These are phyloP conservation scores for Candida namnaoensis DNA, from an alignment of 805 yeast species.

Conservation along the genomic window DNA sequence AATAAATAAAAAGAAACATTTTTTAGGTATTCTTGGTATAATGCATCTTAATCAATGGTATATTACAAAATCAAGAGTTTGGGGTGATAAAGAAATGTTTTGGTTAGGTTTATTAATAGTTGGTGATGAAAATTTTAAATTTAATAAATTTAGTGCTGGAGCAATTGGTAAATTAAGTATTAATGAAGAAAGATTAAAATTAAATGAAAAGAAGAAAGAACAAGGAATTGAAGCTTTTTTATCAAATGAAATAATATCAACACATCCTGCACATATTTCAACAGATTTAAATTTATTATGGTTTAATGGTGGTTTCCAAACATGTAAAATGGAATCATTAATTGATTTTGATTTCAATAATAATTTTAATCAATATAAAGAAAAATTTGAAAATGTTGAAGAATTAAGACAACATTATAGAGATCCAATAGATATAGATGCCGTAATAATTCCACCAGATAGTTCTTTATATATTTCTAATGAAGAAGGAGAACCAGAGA, in stretches of 20 bases:
- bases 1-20: constrained; percentile 18
- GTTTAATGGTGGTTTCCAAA: constrained; percentile 64
- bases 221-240: too few species aligned
- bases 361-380: constrained; percentile 16
- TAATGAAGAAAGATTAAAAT: constrained; percentile 19
- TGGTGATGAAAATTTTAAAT: constrained; percentile 27
- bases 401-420: constrained; percentile 22
- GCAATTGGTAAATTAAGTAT: constrained; percentile 26
- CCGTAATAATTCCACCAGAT: constrained; percentile 31
- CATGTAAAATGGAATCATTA: constrained; percentile 38
- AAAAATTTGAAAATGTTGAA: constrained; percentile 7
- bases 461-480: too few species aligned
- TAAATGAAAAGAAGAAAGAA: constrained; percentile 8
- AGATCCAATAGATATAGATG: constrained; percentile 21
- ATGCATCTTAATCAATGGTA: constrained; percentile 14
- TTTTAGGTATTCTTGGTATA: constrained; percentile 13
- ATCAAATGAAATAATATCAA: constrained; percentile 42
- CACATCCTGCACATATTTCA: constrained; percentile 52
- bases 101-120: constrained; percentile 56
- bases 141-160: constrained; percentile 27
- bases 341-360: constrained; percentile 27
- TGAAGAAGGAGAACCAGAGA: too few species aligned
- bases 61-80: constrained; percentile 32
- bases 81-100: constrained; percentile 76
- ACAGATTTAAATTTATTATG: constrained; percentile 41